Evolutionary conservation across 1,139 yeast species (phyloP), one percentile per base, ranked within the genome.

Genomic region (Tardiomyces digboiensis): DNA sequence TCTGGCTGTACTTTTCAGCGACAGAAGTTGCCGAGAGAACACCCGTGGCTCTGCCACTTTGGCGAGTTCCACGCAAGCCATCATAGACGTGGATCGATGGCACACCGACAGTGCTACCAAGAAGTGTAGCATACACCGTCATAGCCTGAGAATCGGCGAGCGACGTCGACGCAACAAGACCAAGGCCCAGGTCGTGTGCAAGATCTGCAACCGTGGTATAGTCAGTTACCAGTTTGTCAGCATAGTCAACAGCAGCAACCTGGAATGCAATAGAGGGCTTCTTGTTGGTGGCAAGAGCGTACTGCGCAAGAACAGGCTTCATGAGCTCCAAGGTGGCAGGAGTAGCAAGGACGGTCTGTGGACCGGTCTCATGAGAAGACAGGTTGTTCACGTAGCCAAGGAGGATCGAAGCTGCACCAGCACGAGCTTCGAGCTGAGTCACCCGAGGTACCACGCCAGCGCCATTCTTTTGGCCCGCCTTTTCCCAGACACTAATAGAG

Each of bases 321-420:
- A 82, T 80, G 59, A 71, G 79, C 29, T 75, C 70, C 59, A 88
- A 70, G 16, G 89, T 80, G 53, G 77, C 78, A 37, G 86, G 74
- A 38, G 91, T 81, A 20, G 82, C 74, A 40, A 89, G 62, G 29
- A 83, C 80, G 46, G 66, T 44, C 47, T 62, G 56, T 16, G 65
- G 57, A 16, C 51, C 44, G 13, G 39, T 13, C 19, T 39, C 40
- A 38, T 42, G 20, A 7, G 45, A 50, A 22, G 49, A 22, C 44
- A 50, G 51, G 45, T 54, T 73, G 42, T 60, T 67, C 52, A 80
- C 66, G 65, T 80, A 88, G 21, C 97, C 97, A 46, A 85, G 69
- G 43, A 91, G 71, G 38, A 86, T 76, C 52, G 79, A 75, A 40
- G 91, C 85, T 26, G 96, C 94, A 54, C 97, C 97, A 2, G 83